Evolutionary conservation across 2,329 filamentous ascomycete genomes (phyloP).

Genomic region (Biscogniauxia sp.): DNA sequence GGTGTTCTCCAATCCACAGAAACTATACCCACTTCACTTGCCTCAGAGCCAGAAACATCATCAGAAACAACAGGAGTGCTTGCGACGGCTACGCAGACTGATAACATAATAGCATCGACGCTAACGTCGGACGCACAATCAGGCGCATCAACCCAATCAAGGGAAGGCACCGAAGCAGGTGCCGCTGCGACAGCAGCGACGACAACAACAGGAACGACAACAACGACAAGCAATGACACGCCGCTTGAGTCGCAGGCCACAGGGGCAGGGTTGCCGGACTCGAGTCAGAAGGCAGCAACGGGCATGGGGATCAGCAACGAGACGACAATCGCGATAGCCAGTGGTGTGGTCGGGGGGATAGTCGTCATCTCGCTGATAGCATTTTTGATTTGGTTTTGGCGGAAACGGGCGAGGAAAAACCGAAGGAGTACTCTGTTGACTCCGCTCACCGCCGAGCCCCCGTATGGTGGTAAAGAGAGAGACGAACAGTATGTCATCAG

Average conservation of each 20-base stretch:
- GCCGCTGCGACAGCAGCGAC: constrained; percentile 4
- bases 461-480: constrained; percentile 21
- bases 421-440: constrained; percentile 50
- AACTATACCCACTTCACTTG: not conserved
- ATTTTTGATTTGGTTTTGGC: constrained; percentile 51
- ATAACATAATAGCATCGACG: constrained; percentile 13
- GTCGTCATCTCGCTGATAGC: constrained; percentile 45
- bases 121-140: constrained; percentile 8
- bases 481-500: constrained; percentile 41
- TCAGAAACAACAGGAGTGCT: constrained; percentile 9
- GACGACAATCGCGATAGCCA: constrained; percentile 46
- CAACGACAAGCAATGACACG: constrained; percentile 3
- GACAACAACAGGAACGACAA: constrained; percentile 4
- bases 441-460: constrained; percentile 40
- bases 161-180: not conserved
- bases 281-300: constrained; percentile 20
- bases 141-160: not conserved
- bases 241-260: constrained; percentile 17
- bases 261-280: constrained; percentile 16
- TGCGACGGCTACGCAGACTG: constrained; percentile 10
- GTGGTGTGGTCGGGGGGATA: constrained; percentile 50
- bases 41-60: not conserved
- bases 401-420: constrained; percentile 40
- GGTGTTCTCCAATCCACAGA: constrained; percentile 1
- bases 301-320: constrained; percentile 28